These are phyloP conservation scores for Geotrichum europaeum DNA, from an alignment of 1,139 yeast species.

Conservation along the genomic window DNA sequence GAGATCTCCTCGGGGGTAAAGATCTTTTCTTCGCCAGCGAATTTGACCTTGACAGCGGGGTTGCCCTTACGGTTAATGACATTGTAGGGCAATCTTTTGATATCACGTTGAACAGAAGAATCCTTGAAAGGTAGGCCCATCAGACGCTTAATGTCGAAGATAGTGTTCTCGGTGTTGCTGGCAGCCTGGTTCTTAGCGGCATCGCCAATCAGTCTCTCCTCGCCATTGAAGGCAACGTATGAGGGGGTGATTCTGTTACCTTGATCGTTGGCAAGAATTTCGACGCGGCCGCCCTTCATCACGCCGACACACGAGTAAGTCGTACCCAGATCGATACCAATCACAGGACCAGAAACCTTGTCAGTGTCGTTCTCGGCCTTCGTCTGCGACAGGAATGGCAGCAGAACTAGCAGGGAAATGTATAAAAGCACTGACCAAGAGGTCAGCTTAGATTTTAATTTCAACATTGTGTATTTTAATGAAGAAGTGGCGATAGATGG, in stretches of 20 bases:
- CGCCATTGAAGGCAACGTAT: constrained; percentile 94
- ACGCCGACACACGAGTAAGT: constrained; percentile 95
- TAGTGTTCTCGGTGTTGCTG: constrained; percentile 92
- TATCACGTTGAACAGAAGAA: constrained; percentile 87
- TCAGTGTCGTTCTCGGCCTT: constrained; percentile 41
- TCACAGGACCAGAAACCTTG: constrained; percentile 61
- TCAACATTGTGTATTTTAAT: constrained; percentile 14
- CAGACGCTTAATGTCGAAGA: constrained; percentile 96
- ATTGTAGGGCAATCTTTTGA: constrained; percentile 97
- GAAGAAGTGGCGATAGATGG: constrained; percentile 4
- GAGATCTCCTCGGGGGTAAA: constrained; percentile 98
- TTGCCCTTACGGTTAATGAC: constrained; percentile 75
- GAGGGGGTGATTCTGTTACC: constrained; percentile 99
- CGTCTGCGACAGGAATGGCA: constrained; percentile 51
- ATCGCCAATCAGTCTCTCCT: constrained; percentile 98
- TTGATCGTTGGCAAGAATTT: constrained; percentile 92
- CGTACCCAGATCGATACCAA: constrained; percentile 84
- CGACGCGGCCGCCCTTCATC: constrained; percentile 87
- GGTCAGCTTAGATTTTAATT: constrained; percentile 34
- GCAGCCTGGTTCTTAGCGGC: constrained; percentile 99
- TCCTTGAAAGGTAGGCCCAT: constrained; percentile 93
- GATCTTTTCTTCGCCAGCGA: constrained; percentile 79
- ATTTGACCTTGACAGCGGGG: constrained; percentile 88
- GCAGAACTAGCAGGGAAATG: constrained; percentile 50
- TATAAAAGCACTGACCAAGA: constrained; percentile 53